phyloP scores from a whole-genome alignment of 225 moss, liverwort and hornwort genomes.

The Straminergon stramineum region DNA sequence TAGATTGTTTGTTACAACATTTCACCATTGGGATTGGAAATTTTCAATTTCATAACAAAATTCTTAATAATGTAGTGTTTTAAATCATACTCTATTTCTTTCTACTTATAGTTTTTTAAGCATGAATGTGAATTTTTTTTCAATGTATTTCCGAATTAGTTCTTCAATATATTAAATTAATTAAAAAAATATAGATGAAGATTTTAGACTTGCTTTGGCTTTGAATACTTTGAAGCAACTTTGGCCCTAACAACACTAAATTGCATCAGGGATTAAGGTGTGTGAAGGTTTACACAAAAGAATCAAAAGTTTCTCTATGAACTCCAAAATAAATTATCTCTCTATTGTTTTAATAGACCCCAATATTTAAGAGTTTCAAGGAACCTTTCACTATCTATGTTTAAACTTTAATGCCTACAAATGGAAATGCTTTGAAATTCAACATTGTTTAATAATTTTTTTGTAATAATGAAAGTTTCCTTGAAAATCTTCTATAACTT shows the following conservation, averaged over 20 bases:
- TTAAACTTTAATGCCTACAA: background rate
- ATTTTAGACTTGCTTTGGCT: background rate
- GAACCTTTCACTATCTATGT: rapidly evolving
- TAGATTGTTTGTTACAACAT: background rate
- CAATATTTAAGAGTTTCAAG: background rate
- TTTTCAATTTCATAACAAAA: background rate
- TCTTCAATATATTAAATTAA: too few species aligned
- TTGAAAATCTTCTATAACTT: background rate
- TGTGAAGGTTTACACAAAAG: background rate
- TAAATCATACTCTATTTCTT: background rate
- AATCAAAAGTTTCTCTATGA: background rate
- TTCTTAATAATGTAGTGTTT: background rate
- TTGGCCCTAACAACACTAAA: background rate
- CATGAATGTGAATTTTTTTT: background rate
- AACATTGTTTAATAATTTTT: background rate
- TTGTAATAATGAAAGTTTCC: too few species aligned
- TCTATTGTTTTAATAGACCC: too few species aligned
- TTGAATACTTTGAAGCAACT: background rate
- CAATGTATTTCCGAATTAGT: too few species aligned
- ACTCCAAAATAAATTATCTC: background rate
- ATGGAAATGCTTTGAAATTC: background rate
- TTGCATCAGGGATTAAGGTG: too few species aligned
- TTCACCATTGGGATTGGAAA: background rate
- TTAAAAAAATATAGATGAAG: too few species aligned
- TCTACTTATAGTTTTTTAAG: background rate